Evolutionary conservation across 2,329 filamentous ascomycete species (phyloP).

Genomic region (Xylariales sp.): DNA sequence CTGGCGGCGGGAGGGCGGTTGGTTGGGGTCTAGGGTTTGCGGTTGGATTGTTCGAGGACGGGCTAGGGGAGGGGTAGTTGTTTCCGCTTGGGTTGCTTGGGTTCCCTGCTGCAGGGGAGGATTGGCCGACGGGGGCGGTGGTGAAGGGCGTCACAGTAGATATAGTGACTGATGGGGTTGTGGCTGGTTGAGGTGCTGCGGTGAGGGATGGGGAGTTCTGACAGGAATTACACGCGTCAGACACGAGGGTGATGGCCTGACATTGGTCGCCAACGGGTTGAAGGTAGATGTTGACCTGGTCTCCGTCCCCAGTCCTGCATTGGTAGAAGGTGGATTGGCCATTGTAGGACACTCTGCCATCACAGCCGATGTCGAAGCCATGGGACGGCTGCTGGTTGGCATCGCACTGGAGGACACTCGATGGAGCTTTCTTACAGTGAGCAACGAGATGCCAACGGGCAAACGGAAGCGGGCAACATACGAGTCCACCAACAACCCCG

Average conservation of each 20-base stretch:
- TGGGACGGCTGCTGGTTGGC: slow-evolving; percentile 41
- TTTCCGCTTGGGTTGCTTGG: too few relatives aligned
- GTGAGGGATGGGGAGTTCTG: not conserved
- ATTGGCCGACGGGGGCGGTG: not conserved
- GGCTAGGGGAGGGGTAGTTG: too few relatives aligned
- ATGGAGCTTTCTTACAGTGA: slow-evolving; percentile 37
- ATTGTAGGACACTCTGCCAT: slow-evolving; percentile 48
- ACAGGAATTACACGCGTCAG: slow-evolving; percentile 29
- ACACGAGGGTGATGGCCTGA: slow-evolving; percentile 40
- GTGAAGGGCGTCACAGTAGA: slow-evolving; percentile 7
- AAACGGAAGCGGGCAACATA: slow-evolving; percentile 26
- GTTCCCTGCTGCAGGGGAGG: not conserved
- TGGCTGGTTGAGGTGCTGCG: slow-evolving; percentile 4
- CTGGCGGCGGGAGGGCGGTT: not conserved
- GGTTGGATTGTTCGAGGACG: too few relatives aligned
- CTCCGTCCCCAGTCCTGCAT: slow-evolving; percentile 52
- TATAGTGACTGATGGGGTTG: not conserved
- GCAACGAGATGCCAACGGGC: not conserved
- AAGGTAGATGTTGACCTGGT: slow-evolving; percentile 52
- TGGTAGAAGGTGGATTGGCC: slow-evolving; percentile 52
- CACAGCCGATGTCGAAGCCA: slow-evolving; percentile 52
- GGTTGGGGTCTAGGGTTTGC: not conserved
- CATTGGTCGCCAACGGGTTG: slow-evolving; percentile 39
- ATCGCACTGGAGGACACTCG: slow-evolving; percentile 60
- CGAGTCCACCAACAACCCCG: slow-evolving; percentile 61